Base-by-base conservation (phyloP, 2,329 filamentous ascomycete species). In the Aaosphaeria pasadenensis region DNA sequence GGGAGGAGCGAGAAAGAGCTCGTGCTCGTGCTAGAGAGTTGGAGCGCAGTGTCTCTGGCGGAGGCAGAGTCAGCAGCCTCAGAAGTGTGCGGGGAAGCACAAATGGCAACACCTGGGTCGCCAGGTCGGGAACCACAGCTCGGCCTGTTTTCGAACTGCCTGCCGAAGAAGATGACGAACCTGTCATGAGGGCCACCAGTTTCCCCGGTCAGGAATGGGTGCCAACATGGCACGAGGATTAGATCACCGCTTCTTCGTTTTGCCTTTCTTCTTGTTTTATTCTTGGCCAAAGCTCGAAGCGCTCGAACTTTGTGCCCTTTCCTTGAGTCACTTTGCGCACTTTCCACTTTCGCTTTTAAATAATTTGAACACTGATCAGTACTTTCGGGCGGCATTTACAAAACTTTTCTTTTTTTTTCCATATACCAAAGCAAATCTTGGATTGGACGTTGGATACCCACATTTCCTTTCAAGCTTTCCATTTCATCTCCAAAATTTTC, bases 141-240 rank as follows among this genome's bases (percentile, higher is more conserved):
- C 52, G 60, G 28, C 58, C 55, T 4, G 62, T 69, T 1, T 70
- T 69, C 44, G 66, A 67, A 46, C 40, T 69, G 41, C 58, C 64
- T 24, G 66, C 65, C 11, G 67, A 72, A 38, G 71, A 74, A 31
- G 72, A 76, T n/a, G 73, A 76, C 11, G 64, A 72, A 60, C 77
- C 79, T 9, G 72, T 77, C 49, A 88, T 88, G 85, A 79, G 75
- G 42, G 84, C 84, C 5, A 85, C 83, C 9, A 84, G 80, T 61
- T 88, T 87, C 65, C 85, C 85, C 0, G 85, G 85, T 0, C 83
- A 87, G 70, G 85, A 88, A 64, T 88, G 85, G 84, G 81, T 81
- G 56, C 83, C 83, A 4, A 66, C 60, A 44, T 70, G 65, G 56
- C 67, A 65, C 33, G 70, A 67, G 32, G 66, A 70, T 33, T 68